These are phyloP conservation scores for Russula brevipes DNA, from an alignment of 768 basidiomycete genomes.

Conservation along the genomic window DNA sequence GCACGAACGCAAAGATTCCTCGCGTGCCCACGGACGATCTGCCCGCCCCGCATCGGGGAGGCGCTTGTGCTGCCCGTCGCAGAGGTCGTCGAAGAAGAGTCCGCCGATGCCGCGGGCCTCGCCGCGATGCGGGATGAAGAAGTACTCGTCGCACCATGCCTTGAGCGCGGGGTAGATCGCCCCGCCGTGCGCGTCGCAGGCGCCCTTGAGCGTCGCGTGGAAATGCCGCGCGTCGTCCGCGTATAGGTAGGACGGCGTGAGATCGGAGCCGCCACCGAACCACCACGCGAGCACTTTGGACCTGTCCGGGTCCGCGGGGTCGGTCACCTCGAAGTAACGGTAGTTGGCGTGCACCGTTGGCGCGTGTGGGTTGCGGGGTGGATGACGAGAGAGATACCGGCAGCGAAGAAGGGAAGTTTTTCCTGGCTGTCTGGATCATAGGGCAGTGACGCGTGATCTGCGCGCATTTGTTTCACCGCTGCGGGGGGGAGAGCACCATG, in stretches of 20 bases:
- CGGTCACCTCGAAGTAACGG: slow-evolving; percentile 90
- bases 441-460: slow-evolving; percentile 77
- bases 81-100: slow-evolving; percentile 94
- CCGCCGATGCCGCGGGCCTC: slow-evolving; percentile 92
- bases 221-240: slow-evolving; percentile 85
- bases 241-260: slow-evolving; percentile 91
- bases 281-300: slow-evolving; percentile 80
- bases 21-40: slow-evolving; percentile 49
- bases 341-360: slow-evolving; percentile 96
- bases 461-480: slow-evolving; percentile 92
- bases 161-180: slow-evolving; percentile 78
- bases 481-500: slow-evolving; percentile 82
- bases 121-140: slow-evolving; percentile 80
- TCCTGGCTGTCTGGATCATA: slow-evolving; percentile 50
- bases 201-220: slow-evolving; percentile 68
- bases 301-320: slow-evolving; percentile 26
- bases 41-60: slow-evolving; percentile 38
- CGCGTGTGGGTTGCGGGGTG: slow-evolving; percentile 88
- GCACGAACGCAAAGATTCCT: slow-evolving; percentile 76
- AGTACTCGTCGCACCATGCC: slow-evolving; percentile 97
- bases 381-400: slow-evolving; percentile 87
- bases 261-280: slow-evolving; percentile 96
- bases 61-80: slow-evolving; percentile 57
- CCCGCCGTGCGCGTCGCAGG: slow-evolving; percentile 68
- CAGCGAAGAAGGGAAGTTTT: slow-evolving; percentile 87